Evolutionary conservation across 192 early-diverging fungal genomes (phyloP).

Genomic region (Coemansia interrupta): DNA sequence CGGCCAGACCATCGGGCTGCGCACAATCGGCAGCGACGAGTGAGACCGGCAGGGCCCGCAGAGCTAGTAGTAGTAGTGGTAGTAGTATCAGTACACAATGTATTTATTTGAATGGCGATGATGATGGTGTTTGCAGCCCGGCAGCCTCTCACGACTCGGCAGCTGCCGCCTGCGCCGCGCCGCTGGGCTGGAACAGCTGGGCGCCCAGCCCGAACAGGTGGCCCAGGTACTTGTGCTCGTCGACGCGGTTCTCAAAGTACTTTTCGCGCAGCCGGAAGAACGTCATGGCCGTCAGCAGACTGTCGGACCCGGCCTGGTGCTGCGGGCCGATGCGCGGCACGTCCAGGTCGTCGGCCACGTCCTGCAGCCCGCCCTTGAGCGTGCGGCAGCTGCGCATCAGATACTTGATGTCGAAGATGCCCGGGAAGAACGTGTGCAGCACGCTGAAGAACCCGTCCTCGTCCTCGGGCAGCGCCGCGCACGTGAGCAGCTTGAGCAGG

Average conservation of each 20-base stretch:
- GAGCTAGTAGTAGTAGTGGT: background rate
- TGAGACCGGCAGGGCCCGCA: background rate
- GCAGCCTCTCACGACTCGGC: background rate
- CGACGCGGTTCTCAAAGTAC: slow-evolving; percentile 93
- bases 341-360: slow-evolving; percentile 94
- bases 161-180: background rate
- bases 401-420: slow-evolving; percentile 98
- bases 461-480: slow-evolving; percentile 83
- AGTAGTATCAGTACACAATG: background rate
- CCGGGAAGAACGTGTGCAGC: slow-evolving; percentile 92
- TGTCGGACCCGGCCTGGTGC: slow-evolving; percentile 98
- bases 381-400: slow-evolving; percentile 96
- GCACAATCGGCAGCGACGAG: background rate
- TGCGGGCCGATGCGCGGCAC: slow-evolving; percentile 91
- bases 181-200: slow-evolving; percentile 25
- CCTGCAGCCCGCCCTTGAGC: slow-evolving; percentile 95
- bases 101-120: background rate
- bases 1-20: background rate
- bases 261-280: slow-evolving; percentile 98
- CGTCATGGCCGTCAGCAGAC: slow-evolving; percentile 90
- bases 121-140: background rate
- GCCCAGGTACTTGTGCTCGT: slow-evolving; percentile 85
- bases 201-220: slow-evolving; percentile 47
- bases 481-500: slow-evolving; percentile 91
- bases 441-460: slow-evolving; percentile 94